Evolutionary conservation across 2,329 filamentous ascomycete genomes (phyloP).

Genomic region (Cytospora mali): DNA sequence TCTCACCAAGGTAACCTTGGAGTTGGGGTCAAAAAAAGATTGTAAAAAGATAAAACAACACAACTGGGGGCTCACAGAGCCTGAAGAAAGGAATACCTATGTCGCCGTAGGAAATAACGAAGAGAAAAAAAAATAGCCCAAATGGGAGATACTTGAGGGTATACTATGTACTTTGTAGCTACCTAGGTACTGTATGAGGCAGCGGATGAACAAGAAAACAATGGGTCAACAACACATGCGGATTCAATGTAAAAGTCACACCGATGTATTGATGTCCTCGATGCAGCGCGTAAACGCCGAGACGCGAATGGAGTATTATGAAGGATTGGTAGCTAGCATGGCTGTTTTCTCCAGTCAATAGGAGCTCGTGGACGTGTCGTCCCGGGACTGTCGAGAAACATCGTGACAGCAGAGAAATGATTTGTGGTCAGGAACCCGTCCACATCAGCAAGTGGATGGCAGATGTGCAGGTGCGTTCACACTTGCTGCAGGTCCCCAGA

Average conservation of each 20-base stretch:
- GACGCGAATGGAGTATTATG: slow-evolving; percentile 8
- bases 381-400: slow-evolving; percentile 21
- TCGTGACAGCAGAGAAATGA: slow-evolving; percentile 23
- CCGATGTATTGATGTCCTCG: slow-evolving; percentile 12
- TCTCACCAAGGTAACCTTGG: not conserved
- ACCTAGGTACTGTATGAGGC: not conserved
- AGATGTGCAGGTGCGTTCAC: slow-evolving; percentile 13
- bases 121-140: not conserved
- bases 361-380: slow-evolving; percentile 11
- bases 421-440: slow-evolving; percentile 19
- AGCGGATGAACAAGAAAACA: not conserved
- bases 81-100: slow-evolving; percentile 7
- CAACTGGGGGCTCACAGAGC: slow-evolving; percentile 23
- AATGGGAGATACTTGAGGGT: not conserved
- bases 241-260: slow-evolving; percentile 6
- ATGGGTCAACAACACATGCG: not conserved
- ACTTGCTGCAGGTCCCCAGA: slow-evolving; percentile 19
- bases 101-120: slow-evolving; percentile 6
- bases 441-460: not conserved
- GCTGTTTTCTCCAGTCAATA: slow-evolving; percentile 8
- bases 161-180: not conserved
- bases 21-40: not conserved
- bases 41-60: not conserved
- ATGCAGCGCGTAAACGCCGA: slow-evolving; percentile 5
- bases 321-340: slow-evolving; percentile 21